Base-by-base conservation (phyloP, 2,329 filamentous ascomycete species). In the Cladosporium sphaerospermum region DNA sequence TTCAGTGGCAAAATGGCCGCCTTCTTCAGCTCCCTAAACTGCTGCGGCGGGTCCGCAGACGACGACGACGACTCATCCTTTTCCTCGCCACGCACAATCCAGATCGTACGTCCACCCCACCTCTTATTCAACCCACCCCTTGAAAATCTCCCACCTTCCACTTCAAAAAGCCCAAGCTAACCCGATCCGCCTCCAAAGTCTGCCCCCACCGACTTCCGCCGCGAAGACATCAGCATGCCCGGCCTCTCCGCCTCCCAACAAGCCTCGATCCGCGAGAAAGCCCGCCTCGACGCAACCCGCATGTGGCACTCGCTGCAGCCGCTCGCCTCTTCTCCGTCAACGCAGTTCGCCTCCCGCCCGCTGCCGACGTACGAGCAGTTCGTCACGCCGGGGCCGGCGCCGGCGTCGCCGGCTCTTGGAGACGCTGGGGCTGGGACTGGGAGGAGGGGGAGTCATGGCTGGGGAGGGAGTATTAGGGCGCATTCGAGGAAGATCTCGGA, bases 171-270 rank as follows among this genome's bases (percentile, higher is more conserved):
- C n/a, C n/a, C n/a, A n/a, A n/a, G n/a, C n/a, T n/a, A n/a, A n/a
- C n/a, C n/a, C n/a, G n/a, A n/a, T n/a, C n/a, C n/a, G n/a, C n/a
- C n/a, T n/a, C n/a, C n/a, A n/a, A n/a, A n/a, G 66, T 62, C 63
- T 54, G 53, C 48, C 13, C 66, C 66, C 10, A 67, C 62, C 42
- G 55, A 68, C 52, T 68, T 68, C 54, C 61, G 64, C 45, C 60
- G 65, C 52, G 59, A 67, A 56, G 66, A 69, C 45, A 57, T 68
- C 32, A 57, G 56, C 40, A 57, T 68, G 32, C 59, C 60, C 11
- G 65, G 65, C 31, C 56, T 69, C n/a, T 57, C 59, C 8, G 55
- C 59, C 8, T 58, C 61, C 28, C 58, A 66, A 52, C 61, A 63
- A 56, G 44, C 45, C 34, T 61, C 56, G 28, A 59, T 67, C 55